These are phyloP conservation scores for Cnidoscolus chayamansa DNA, from an alignment of 441 rosid species.

Conservation along the genomic window DNA sequence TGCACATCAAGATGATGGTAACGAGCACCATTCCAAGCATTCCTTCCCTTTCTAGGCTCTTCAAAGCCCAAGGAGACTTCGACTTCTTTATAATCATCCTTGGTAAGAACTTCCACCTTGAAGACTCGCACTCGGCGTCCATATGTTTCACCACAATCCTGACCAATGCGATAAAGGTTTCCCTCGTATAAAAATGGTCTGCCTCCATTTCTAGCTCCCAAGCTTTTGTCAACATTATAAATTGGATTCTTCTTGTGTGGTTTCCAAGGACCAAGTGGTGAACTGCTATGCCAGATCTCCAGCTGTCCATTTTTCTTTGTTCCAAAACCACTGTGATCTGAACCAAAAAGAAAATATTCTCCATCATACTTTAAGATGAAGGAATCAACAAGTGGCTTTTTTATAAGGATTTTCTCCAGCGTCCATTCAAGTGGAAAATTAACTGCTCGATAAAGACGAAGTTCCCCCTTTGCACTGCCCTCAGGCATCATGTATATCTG, in stretches of 20 bases:
- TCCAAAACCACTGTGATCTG: constrained; percentile 77
- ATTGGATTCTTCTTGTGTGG: constrained; percentile 88
- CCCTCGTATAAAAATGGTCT: constrained; percentile 69
- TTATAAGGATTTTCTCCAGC: constrained; percentile 58
- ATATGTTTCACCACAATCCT: constrained; percentile 85
- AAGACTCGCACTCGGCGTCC: constrained; percentile 62
- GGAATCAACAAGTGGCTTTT: constrained; percentile 78
- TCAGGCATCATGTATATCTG: constrained; percentile 99
- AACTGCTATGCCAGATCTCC: constrained; percentile 79
- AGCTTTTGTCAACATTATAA: constrained; percentile 49
- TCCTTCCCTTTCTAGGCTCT: constrained; percentile 53
- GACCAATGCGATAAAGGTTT: constrained; percentile 83
- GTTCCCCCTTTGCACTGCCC: constrained; percentile 62
- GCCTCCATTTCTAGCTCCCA: constrained; percentile 95
- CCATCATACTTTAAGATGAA: constrained; percentile 55
- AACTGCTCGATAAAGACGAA: constrained; percentile 71
- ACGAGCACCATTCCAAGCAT: constrained; percentile 84
- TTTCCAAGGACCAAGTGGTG: constrained; percentile 92
- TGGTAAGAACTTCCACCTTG: constrained; percentile 60
- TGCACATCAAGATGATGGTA: constrained; percentile 80
- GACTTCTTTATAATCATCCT: constrained; percentile 65
- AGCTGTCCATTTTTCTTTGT: constrained; percentile 71
- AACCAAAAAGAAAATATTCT: constrained; percentile 74
- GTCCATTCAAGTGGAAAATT: constrained; percentile 81
- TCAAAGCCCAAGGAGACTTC: constrained; percentile 59